Base-by-base conservation (phyloP, 371 early-diverging fungal species). In the Entomophthora muscae region DNA sequence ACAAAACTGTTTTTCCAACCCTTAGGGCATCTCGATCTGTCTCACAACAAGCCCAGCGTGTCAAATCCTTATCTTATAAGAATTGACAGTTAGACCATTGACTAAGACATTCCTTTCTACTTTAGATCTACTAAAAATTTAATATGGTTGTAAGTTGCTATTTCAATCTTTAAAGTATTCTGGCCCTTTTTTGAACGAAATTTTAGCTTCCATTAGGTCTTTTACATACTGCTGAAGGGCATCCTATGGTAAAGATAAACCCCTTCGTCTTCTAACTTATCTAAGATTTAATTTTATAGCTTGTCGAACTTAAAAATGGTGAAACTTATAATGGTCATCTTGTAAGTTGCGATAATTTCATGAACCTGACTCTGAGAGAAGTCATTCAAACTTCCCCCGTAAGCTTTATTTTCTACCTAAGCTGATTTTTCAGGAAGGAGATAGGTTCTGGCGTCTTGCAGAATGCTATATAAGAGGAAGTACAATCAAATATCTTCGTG, bases 241-340 rank as follows among this genome's bases (percentile, higher is more conserved):
- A 89, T 70, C 92, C 94, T 33, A 86, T 94, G 71, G 82, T 80
- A 76, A 73, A 70, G 56, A 12, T 26, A 21, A 3, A n/a, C 10
- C 1, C n/a, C 23, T 51, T 53, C 26, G 2, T 13, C 2, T 28
- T n/a, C 22, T 63, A 32, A 23, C 23, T 32, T 60, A 58, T 10
- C 52, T 53, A 52, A 22, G 24, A 55, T 32, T 3, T 60, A 22
- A 12, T 29, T 51, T 17, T 13, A 32, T 73, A 82, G 81, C 78
- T 90, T 63, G 95, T 98, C n/a, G 98, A 98, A 74, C 74, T 98
- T 66, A 98, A 98, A 72, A 94, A 88, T 73, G 97, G 98, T 68
- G 94, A 95, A 70, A 93, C 96, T 24, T 97, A 90, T 76, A 98
- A 93, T 71, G 98, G 98, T 3, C 93, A 91, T 75, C 84, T 98